A percentile compares a stretch with the other conserved stretches of the same genome.
These are phyloP conservation scores for Wickerhamiella alocasiicola DNA, from an alignment of 805 yeast species.

Conservation along the genomic window DNA sequence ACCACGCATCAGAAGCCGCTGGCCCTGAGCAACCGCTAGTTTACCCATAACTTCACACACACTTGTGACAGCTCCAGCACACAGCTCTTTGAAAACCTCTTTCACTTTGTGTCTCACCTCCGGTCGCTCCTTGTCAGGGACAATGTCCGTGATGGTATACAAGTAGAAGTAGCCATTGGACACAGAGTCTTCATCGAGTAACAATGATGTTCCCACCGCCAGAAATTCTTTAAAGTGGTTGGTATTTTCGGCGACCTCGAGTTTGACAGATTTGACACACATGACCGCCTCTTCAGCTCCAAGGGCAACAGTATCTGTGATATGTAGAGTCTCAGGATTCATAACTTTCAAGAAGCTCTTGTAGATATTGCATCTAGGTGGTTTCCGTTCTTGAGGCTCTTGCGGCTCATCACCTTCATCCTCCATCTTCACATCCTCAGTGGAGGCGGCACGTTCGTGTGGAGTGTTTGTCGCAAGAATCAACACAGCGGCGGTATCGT, in stretches of 20 bases:
- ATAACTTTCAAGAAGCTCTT: slow-evolving; percentile 52
- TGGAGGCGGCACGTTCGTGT: background rate
- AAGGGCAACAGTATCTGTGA: slow-evolving; percentile 56
- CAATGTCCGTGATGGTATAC: slow-evolving; percentile 65
- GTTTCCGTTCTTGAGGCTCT: background rate
- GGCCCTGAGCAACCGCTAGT: slow-evolving; percentile 76
- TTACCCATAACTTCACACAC: slow-evolving; percentile 74
- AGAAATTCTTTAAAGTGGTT: slow-evolving; percentile 47
- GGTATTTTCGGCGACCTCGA: slow-evolving; percentile 30
- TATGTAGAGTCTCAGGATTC: slow-evolving; percentile 64
- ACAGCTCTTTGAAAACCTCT: slow-evolving; percentile 55
- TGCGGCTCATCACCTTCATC: slow-evolving; percentile 47
- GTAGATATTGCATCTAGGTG: slow-evolving; percentile 27
- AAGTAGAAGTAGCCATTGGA: slow-evolving; percentile 68
- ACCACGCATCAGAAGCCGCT: slow-evolving; percentile 64
- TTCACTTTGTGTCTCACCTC: slow-evolving; percentile 72
- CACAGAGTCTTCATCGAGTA: slow-evolving; percentile 67
- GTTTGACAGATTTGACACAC: slow-evolving; percentile 41
- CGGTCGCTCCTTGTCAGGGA: slow-evolving; percentile 80
- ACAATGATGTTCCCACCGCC: slow-evolving; percentile 65
- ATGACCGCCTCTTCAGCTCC: slow-evolving; percentile 56
- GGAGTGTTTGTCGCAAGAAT: slow-evolving; percentile 41
- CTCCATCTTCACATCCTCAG: slow-evolving; percentile 28
- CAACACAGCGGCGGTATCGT: slow-evolving; percentile 50
- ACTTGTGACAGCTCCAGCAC: slow-evolving; percentile 73